Evolutionary conservation across 2,329 filamentous ascomycete genomes (phyloP), one percentile per base, ranked within the genome.

Genomic region (Sporothrix pallida): DNA sequence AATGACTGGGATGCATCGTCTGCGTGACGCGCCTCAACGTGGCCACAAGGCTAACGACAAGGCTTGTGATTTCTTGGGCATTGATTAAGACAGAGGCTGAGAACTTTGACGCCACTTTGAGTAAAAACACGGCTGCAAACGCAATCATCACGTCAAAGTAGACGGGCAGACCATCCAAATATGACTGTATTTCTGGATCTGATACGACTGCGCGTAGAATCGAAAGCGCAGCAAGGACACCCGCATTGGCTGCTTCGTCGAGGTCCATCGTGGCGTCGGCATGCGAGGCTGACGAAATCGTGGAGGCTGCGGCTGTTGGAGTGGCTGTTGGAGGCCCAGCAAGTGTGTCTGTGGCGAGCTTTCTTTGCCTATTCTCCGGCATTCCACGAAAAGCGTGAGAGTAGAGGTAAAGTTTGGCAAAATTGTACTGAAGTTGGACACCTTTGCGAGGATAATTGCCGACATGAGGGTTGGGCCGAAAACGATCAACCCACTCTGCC

Each of bases 371-470:
- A 67, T 37, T 26, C 12, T 63, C 70, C 4, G 54, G 65, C 5
- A 75, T 71, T 9, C 80, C 80, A 8, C 80, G 77, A 26, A 81
- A 78, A 1, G 77, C 80, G 52, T 80, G 76, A 1, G 80, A 81
- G 72, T 78, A 80, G 26, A 81, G 78, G 70, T 81, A 80, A 8
- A 81, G 78, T 72, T 80, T 81, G 9, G 80, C 80, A 75, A 81
- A 81, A 73, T 81, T 77, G 72, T 79, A 80, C 72, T 81, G 80
- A 13, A 81, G 74, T 6, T 75, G 73, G 13, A 81, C 79, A 9
- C 80, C 80, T 72, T 81, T 81, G 20, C 75, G 75, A 5, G 80
- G 79, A 68, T 80, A 80, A 68, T 80, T 80, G n/a, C 79, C 80
- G n/a, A 81, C 78, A 60, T 78, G 76, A 6, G 72, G 74, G 56